Evolutionary conservation across 2,329 filamentous ascomycete genomes (phyloP), one percentile per base, ranked within the genome.

Genomic region (Lecanoromycetidae sp.): DNA sequence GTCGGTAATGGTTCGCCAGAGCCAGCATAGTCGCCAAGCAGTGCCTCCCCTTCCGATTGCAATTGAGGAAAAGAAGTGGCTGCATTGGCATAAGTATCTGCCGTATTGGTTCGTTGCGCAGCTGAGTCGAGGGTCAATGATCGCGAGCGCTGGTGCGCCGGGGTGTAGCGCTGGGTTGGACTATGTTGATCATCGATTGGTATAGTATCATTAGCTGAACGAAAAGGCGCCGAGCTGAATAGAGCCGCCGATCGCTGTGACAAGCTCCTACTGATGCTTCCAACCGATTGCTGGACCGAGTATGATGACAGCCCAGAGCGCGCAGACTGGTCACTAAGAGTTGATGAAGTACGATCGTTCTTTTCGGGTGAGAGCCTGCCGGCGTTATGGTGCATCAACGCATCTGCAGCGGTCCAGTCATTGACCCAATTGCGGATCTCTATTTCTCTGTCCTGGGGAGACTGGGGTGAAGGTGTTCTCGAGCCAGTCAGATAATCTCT

Each of bases 341-440:
- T 73, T 1, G 75, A 78, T 3, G 66, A 66, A 2, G 75, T 79
- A 17, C 74, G 69, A 29, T 77, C 73, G 33, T 65, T 70, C 51
- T 71, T 74, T 2, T 70, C 66, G 0, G 72, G 69, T 2, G 72
- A 75, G 1, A 61, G 46, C 10, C 65, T 63, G 3, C 70, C 65
- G 10, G 46, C 46, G 19, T 55, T 44, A 15, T 52, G 47, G 33
- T 53, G 51, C 53, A 53, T 53, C 13, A 46, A 38, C 32, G 52
- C 52, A 44, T 54, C 54, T 17, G 55, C 54, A 30, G 56, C 48
- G 56, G 58, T 42, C 48, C 52, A 41, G 48, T 55, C 50, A 23
- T 49, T 38, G 42, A 57, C 41, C 50, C 53, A 55, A 43, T 39
- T 39, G 42, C 51, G 38, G 25, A 58, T 39, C 49, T 46, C 51